Evolutionary conservation across 1,139 yeast genomes (phyloP), one percentile per base, ranked within the genome.

Genomic region (Yamadazyma jaroonii): DNA sequence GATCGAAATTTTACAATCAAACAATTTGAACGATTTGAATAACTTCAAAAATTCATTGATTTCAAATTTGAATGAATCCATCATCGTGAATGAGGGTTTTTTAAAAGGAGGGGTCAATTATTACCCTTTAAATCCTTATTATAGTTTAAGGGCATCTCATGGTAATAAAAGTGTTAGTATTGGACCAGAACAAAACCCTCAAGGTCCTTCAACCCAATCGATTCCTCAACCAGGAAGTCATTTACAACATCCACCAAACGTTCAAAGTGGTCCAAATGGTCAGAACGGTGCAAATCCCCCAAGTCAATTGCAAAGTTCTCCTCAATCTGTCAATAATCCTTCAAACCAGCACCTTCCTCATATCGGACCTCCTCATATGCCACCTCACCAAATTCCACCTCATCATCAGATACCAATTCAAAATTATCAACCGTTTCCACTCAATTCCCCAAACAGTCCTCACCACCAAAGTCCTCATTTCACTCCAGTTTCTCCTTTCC

Each of bases 91-190:
- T 32, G 44, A 40, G 25, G 38, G 34, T 11, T 45, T 42, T 39
- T 27, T 30, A 29, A 23, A 25, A 25, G 31, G 32, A 14, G 25
- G 33, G 4, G 38, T 69, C 3, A 71, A 65, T 45, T 61, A 56
- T 34, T 65, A 65, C 37, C 69, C 72, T 1, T 46, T 65, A 29
- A 64, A 65, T 40, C 70, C 69, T 1, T 64, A 65, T 42, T 65
- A 64, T 45, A 34, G 36, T 26, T 32, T 40, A 26, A 22, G 39
- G 15, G 24, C 24, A 17, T 29, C 29, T n/a, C 13, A 26, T 15
- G 30, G 25, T 23, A 32, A 25, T 17, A 35, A 35, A 10, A 32
- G 38, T 25, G 34, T 38, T 6, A 38, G 41, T 28, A 32, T 38
- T 9, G 40, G 35, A 3, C 42, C 42, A 10, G 31, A 34, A 10